phyloP scores from a whole-genome alignment of 441 rosid species.

The Erodium moschatum region DNA sequence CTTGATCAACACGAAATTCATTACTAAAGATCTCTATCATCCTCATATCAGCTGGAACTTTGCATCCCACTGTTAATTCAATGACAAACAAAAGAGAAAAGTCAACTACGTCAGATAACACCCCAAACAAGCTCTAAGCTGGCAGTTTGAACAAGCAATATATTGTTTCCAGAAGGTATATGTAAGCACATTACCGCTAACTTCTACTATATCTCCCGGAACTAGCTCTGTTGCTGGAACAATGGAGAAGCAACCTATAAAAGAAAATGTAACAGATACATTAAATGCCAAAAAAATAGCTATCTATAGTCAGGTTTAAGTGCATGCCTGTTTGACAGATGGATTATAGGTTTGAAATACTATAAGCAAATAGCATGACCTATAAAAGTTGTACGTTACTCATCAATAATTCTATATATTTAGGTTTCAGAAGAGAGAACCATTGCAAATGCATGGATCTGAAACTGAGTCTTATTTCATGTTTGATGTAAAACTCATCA shows the following conservation, averaged over 20 bases:
- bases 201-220: constrained; percentile 95
- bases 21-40: constrained; percentile 88
- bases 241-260: constrained; percentile 90
- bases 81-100: constrained; percentile 22
- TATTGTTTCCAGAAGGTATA: constrained; percentile 1
- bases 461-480: not conserved
- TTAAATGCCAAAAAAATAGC: constrained; percentile 1
- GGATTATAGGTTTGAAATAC: not conserved
- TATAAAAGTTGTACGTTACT: not conserved
- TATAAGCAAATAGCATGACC: not conserved
- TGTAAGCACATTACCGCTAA: constrained; percentile 50
- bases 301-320: not conserved
- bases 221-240: constrained; percentile 92
- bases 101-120: constrained; percentile 11
- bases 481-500: not conserved
- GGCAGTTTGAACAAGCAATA: constrained; percentile 9
- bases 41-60: constrained; percentile 97
- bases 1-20: constrained; percentile 92
- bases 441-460: not conserved
- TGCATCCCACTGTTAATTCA: constrained; percentile 70
- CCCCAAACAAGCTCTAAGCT: not conserved
- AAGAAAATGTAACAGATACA: constrained; percentile 16
- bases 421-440: not conserved
- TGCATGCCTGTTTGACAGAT: not conserved
- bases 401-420: constrained; percentile 4